These are phyloP conservation scores for Neurospora sp. DNA, from an alignment of 495 filamentous ascomycete species.

Conservation along the genomic window DNA sequence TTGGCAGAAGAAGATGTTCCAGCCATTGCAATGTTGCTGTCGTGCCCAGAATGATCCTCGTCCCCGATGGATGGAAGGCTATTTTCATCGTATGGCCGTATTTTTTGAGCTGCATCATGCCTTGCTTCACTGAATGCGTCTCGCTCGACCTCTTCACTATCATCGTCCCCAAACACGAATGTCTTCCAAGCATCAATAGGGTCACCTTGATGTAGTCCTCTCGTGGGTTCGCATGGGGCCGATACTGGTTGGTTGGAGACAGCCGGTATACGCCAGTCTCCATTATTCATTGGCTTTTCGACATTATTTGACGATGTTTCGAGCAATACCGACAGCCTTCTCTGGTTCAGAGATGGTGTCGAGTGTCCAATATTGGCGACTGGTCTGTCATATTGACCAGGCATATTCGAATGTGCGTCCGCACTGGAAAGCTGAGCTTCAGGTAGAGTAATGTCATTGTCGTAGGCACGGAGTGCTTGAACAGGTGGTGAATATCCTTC, in stretches of 20 bases:
- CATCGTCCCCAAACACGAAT: conserved; percentile 26
- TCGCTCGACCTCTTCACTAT: conserved; percentile 24
- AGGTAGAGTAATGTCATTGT: neutral
- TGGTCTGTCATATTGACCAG: neutral
- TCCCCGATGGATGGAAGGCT: neutral
- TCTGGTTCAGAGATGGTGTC: neutral
- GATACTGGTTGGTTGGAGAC: neutral
- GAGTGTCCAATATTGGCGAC: neutral
- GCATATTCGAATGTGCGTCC: neutral
- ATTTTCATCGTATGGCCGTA: conserved; percentile 17
- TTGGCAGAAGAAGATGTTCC: conserved; percentile 4
- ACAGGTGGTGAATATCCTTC: neutral
- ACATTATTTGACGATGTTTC: neutral
- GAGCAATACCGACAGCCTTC: neutral
- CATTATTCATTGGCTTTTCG: neutral
- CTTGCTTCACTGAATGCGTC: conserved; percentile 26
- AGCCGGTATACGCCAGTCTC: neutral
- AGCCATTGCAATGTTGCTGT: conserved; percentile 12
- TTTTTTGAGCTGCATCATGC: conserved; percentile 20
- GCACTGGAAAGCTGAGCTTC: neutral
- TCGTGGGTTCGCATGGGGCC: neutral
- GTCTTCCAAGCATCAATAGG: conserved; percentile 27
- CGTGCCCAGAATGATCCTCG: conserved; percentile 1
- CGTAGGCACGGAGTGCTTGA: neutral
- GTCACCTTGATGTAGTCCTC: conserved; percentile 3